Conservation (phyloP, 164 flowering plant species). For the Macadamia integrifolia region DNA sequence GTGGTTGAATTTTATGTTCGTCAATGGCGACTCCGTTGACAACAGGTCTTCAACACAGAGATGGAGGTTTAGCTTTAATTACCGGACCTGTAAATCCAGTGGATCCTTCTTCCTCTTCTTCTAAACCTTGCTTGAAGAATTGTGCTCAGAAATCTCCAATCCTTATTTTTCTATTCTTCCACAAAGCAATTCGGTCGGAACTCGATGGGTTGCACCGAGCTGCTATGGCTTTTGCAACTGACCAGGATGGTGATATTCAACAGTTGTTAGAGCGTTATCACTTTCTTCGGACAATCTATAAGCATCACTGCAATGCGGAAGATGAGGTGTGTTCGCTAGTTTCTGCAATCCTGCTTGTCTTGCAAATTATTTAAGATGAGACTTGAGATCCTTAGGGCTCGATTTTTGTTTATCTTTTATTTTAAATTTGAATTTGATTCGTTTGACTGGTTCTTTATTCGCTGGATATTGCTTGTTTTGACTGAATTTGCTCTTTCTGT, state of each 20-base stretch:
- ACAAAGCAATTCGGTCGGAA: conserved; percentile 51
- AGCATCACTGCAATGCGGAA: conserved; percentile 89
- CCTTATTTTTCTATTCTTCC: conserved; percentile 52
- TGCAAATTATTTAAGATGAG: neutral
- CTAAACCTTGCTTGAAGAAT: conserved; percentile 23
- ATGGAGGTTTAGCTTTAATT: conserved; percentile 25
- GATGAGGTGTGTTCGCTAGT: conserved; percentile 53
- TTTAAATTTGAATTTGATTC: neutral
- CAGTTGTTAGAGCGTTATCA: conserved; percentile 52
- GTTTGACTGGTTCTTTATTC: too few species aligned
- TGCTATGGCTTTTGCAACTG: conserved; percentile 41
- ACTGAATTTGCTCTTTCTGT: too few species aligned
- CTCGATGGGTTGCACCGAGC: conserved; percentile 36
- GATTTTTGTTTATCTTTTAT: neutral
- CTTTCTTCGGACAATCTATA: conserved; percentile 64
- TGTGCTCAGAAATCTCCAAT: conserved; percentile 40
- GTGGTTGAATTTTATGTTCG: neutral
- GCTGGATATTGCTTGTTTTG: too few species aligned
- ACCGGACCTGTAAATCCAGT: conserved; percentile 20
- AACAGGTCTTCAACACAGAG: conserved; percentile 22
- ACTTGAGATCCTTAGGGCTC: neutral
- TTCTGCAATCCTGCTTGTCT: neutral
- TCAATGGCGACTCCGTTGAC: conserved; percentile 16
- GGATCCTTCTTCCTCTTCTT: conserved; percentile 22
- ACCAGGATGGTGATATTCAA: conserved; percentile 27